Evolutionary conservation across 2,329 filamentous ascomycete genomes (phyloP).

Genomic region (Tolypocladium ophioglossoides): DNA sequence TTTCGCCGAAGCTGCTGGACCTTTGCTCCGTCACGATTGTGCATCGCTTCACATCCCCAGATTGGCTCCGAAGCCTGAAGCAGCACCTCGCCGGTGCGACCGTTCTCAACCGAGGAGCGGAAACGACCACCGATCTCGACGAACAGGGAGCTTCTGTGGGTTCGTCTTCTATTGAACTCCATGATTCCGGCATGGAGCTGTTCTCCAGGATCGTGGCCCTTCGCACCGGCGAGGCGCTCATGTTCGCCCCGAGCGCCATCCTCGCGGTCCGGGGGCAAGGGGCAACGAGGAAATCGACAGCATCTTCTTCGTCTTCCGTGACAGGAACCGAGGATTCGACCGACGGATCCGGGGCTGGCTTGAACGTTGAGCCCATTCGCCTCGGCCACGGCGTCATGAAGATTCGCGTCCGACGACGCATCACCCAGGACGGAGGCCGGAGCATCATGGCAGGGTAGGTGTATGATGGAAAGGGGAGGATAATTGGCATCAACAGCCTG

Average conservation of each 20-base stretch:
- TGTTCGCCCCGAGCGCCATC: slow-evolving; percentile 35
- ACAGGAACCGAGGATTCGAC: neutral
- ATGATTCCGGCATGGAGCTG: slow-evolving; percentile 14
- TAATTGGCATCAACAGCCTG: too few species aligned
- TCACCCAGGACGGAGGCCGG: slow-evolving; percentile 33
- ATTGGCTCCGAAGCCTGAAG: slow-evolving; percentile 41
- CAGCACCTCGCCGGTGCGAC: slow-evolving; percentile 32
- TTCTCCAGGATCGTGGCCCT: slow-evolving; percentile 32
- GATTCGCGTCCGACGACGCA: slow-evolving; percentile 27
- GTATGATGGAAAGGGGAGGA: neutral
- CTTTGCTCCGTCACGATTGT: slow-evolving; percentile 63
- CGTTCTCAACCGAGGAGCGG: neutral
- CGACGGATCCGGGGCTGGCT: neutral
- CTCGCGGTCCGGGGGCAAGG: slow-evolving; percentile 7
- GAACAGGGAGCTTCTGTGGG: neutral
- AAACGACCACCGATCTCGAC: neutral
- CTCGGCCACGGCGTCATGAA: slow-evolving; percentile 28
- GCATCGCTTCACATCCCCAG: slow-evolving; percentile 59
- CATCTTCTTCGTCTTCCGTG: neutral
- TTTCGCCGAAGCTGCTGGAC: slow-evolving; percentile 58
- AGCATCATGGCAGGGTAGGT: slow-evolving; percentile 30
- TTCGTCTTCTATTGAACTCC: too few species aligned
- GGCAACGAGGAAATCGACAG: too few species aligned
- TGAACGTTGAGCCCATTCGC: neutral
- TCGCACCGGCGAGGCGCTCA: slow-evolving; percentile 31